Evolutionary conservation across 176 grass and related monocot species (phyloP).

Genomic region (Carex myosuroides): DNA sequence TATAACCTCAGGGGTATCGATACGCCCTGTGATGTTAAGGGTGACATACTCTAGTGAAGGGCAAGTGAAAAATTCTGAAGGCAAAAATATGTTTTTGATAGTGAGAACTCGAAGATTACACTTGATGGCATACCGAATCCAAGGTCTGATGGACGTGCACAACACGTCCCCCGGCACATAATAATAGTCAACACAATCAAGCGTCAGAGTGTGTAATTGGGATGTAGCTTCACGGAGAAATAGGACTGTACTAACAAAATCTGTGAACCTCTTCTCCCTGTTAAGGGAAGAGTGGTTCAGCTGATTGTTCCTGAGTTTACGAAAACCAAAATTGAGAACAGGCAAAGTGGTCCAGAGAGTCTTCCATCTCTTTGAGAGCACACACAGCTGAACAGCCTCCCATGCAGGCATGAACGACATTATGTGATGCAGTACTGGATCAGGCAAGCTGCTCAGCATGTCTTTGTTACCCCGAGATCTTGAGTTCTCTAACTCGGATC

Average conservation of each 20-base stretch:
- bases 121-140: background rate
- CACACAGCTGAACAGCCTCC: too few relatives aligned
- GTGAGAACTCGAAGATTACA: background rate
- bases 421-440: background rate
- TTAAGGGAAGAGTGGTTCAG: too few relatives aligned
- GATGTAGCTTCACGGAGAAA: too few relatives aligned
- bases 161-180: too few relatives aligned
- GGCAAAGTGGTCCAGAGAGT: too few relatives aligned
- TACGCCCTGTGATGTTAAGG: background rate
- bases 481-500: background rate
- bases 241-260: too few relatives aligned
- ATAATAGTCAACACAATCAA: too few relatives aligned
- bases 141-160: background rate
- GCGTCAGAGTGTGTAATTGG: too few relatives aligned
- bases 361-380: too few relatives aligned
- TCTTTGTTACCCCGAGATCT: background rate
- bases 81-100: background rate
- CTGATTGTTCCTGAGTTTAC: too few relatives aligned
- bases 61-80: background rate
- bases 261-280: too few relatives aligned
- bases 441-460: background rate
- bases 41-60: background rate
- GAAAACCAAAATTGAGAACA: too few relatives aligned
- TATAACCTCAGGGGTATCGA: background rate
- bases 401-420: background rate